Evolutionary conservation across 805 yeast species (phyloP), one percentile per base, ranked within the genome.

Genomic region (Gaillardinia entomophila): DNA sequence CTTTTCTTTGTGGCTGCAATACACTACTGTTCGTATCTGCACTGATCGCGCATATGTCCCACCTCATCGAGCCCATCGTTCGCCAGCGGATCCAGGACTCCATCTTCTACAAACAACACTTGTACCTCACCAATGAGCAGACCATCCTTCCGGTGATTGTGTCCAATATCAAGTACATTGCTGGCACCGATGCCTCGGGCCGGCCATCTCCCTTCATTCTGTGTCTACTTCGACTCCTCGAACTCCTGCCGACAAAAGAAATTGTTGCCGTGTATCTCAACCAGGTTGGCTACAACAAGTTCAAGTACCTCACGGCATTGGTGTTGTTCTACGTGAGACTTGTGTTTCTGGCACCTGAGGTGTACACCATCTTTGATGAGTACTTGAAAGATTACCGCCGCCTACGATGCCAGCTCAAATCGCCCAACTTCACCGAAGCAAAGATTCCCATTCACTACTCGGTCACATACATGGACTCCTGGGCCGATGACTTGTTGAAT

Each of bases 201-300:
- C 57, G 75, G 38, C 92, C 94, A 0, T 65, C 82, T 12, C 80
- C 79, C 11, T 87, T 86, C 45, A 51, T 85, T n/a, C 79, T 95
- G 48, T 66, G 95, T 28, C 54, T 87, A 22, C 75, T 86, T 48
- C 77, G 90, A 41, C 52, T 90, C 36, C 64, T 89, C 4, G 95
- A 90, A 53, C 55, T 92, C 12, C 76, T 76, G 40, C 97, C 97
- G 0, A 46, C 68, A 1, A 46, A 49, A 8, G 83, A 76, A 4
- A 74, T 85, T 4, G 49, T 84, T 2, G 49, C 60, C 12, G 69
- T 77, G 33, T 69, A 74, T 40, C 57, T 82, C 10, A 53, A 53
- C 2, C 92, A 89, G 45, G 59, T 65, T 31, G 77, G 80, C 34
- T 55, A 45, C 37, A 45, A 53, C 18, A 58, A 58, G 41, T 89